Evolutionary conservation across 495 filamentous ascomycete genomes (phyloP).

Genomic region (Penicillium crystallinum): DNA sequence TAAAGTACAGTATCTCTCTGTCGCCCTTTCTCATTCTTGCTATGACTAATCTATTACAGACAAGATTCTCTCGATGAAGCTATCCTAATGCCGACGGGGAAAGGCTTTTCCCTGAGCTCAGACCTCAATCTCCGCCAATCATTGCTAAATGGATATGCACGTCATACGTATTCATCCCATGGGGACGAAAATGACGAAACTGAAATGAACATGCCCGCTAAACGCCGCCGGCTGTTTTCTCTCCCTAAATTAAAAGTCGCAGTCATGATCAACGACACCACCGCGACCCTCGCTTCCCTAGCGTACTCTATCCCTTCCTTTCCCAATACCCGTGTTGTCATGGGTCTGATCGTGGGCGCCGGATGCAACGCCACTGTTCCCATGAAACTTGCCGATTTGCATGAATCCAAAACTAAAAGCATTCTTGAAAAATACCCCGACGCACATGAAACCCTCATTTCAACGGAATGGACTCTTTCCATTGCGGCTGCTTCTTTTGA

Average conservation of each 20-base stretch:
- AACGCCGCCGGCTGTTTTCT: constrained; percentile 32
- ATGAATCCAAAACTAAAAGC: constrained; percentile 47
- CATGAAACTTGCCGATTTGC: constrained; percentile 54
- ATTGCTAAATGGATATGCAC: constrained; percentile 58
- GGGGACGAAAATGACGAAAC: constrained; percentile 12
- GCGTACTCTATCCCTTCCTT: constrained; percentile 54
- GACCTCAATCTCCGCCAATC: constrained; percentile 63
- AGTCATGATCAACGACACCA: constrained; percentile 71
- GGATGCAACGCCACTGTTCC: constrained; percentile 73
- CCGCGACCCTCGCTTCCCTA: constrained; percentile 67
- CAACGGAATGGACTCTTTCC: constrained; percentile 75
- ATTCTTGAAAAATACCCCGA: constrained; percentile 27
- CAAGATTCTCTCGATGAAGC: constrained; percentile 66
- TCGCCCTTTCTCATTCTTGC: background rate
- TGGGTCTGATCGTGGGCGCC: constrained; percentile 71
- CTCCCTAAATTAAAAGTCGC: constrained; percentile 59
- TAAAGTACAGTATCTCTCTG: constrained; percentile 48
- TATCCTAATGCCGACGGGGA: constrained; percentile 71
- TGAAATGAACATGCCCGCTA: constrained; percentile 11
- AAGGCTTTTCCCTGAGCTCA: constrained; percentile 68
- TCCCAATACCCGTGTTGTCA: constrained; percentile 59
- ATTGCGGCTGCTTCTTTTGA: constrained; percentile 56
- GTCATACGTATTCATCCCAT: constrained; percentile 34
- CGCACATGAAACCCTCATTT: constrained; percentile 57
- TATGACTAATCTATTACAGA: constrained; percentile 30